Base-by-base conservation (phyloP, 2,329 filamentous ascomycete species). In the Aspergillus intermedius region DNA sequence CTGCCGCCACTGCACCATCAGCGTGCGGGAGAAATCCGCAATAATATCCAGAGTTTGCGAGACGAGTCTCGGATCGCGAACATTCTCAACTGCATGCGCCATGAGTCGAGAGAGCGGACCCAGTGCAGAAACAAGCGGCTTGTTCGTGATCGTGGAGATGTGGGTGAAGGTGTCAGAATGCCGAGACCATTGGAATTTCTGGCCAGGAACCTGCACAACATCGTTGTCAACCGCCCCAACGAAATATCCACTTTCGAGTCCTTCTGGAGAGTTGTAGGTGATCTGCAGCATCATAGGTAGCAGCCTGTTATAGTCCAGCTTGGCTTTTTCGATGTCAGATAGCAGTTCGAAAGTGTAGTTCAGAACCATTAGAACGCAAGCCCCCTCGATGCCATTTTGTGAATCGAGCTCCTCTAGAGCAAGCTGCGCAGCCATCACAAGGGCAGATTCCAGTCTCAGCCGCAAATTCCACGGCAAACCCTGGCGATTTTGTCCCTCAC, bases 331-430 rank as follows among this genome's bases (percentile, higher is more conserved):
- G 3, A 70, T 65, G 45, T 83, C 79, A 0, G 84, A 82, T 6
- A 95, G 69, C 22, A 86, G 74, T 3, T 86, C 83, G 56, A 94
- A 91, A 1, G 82, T 82, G 62, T 89, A 88, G 56, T 86, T 88
- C 54, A 95, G 70, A 0, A 87, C 83, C 58, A 93, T 76, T 0
- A 84, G 79, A 25, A 91, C 79, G 5, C 72, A 71, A 43, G 71
- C 65, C 19, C 68, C 68, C 41, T 78, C 80, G 48, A 77, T 58
- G 3, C 77, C 76, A 25, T 74, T 74, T 42, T 73, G 70, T 4
- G 74, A 66, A 46, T 75, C 69, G n/a, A 76, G 69, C 51, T 84
- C 77, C 42, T 74, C 69, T 34, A 95, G 68, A 0, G 88, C 84
- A n/a, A 93, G 72, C 60, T 93, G 91, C 1, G 83, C 76, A 8